Evolutionary conservation across 2,329 filamentous ascomycete genomes (phyloP), one percentile per base, ranked within the genome.

Genomic region (Trichophaea hybrida): DNA sequence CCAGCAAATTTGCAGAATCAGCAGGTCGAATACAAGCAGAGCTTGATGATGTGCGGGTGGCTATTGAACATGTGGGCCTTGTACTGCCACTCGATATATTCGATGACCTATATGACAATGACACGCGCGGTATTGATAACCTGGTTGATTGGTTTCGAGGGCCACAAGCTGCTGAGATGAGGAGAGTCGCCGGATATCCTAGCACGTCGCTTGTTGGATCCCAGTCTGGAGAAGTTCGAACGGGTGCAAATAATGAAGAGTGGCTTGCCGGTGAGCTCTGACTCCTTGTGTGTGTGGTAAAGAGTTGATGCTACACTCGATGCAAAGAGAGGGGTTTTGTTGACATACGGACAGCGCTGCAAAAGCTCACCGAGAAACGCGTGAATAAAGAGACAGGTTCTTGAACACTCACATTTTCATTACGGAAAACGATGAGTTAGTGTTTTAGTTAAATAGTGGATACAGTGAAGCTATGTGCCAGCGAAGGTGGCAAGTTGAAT

Each of bases 11-110:
- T 12, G 65, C 67, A 48, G 67, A 69, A 58, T 61, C 57, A 15
- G 61, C 66, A 8, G 64, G 65, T 6, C 63, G 66, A 12, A 56
- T 62, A 12, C 61, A 64, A 8, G 54, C 62, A 12, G 67, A 69
- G 24, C 53, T 69, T 31, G 53, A 60, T 12, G 67, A 69, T 32
- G 61, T 65, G 32, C 63, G 67, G 37, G 56, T 61, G 12, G 67
- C 67, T 8, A 64, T 69, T 53, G 67, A 69, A 58, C 67, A 68
- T 49, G 61, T 68, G 5, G 67, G 67, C 1, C 55, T 68, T 8
- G 56, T 69, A 6, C 66, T 63, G 8, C 67, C 67, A 1, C 48
- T 67, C 1, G 66, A 65, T 31, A 55, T 69, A 15, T 69, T 67
- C 57, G 35, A 32, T 24, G 59, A 64, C 33, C 62, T 61, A 4